Evolutionary conservation across 2,329 filamentous ascomycete genomes (phyloP).

Genomic region (Fusarium mangiferae): DNA sequence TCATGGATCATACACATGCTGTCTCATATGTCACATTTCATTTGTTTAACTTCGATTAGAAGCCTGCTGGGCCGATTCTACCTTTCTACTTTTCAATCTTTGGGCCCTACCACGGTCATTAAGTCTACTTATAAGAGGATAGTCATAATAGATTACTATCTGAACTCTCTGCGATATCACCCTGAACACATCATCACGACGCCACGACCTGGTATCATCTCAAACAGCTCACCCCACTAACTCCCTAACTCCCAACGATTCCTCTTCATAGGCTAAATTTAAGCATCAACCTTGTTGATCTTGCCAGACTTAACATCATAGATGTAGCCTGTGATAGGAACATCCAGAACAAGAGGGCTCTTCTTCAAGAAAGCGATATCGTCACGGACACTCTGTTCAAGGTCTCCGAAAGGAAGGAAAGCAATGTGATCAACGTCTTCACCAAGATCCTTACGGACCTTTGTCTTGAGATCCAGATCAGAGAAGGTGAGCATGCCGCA

Average conservation of each 20-base stretch:
- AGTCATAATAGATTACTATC: not conserved
- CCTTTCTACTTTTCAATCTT: not conserved
- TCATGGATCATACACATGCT: no score
- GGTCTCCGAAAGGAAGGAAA: conserved; percentile 73
- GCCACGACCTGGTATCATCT: not conserved
- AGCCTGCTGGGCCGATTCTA: not conserved
- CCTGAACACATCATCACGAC: not conserved
- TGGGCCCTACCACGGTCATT: not conserved
- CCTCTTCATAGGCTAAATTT: not conserved
- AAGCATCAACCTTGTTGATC: conserved; percentile 44
- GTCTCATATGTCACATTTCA: not conserved
- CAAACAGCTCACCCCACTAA: not conserved
- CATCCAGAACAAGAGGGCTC: conserved; percentile 69
- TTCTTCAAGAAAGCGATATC: conserved; percentile 73
- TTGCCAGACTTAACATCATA: conserved; percentile 82
- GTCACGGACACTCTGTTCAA: conserved; percentile 71
- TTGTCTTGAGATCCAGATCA: conserved; percentile 63
- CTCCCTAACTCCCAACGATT: not conserved
- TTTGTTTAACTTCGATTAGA: not conserved
- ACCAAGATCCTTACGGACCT: conserved; percentile 69
- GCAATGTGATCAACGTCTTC: conserved; percentile 62
- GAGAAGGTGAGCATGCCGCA: conserved; percentile 73
- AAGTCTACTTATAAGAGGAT: not conserved
- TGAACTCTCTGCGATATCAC: not conserved
- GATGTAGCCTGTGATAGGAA: conserved; percentile 76